A percentile compares a stretch with the other conserved stretches of the same genome.
phyloP scores from a whole-genome alignment of 2,329 filamentous ascomycete genomes.

The Daldinia eschscholtzii region DNA sequence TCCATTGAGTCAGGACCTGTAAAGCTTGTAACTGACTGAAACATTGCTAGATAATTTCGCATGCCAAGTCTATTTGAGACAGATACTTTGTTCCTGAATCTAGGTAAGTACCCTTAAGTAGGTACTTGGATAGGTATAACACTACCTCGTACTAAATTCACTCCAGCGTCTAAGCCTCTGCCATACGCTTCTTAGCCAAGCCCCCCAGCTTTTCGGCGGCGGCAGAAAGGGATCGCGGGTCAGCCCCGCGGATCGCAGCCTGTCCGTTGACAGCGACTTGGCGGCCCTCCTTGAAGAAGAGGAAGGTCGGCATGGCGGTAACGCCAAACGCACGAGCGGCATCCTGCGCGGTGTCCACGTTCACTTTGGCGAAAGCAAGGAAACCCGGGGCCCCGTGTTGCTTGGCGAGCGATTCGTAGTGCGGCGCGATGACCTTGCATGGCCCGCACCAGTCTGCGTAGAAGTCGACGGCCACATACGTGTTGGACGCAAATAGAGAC shows the following conservation, averaged over 20 bases:
- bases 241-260: constrained; percentile 55
- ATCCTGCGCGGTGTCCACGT: constrained; percentile 67
- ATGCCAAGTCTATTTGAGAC: background rate
- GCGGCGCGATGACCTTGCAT: constrained; percentile 70
- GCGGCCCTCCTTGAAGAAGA: constrained; percentile 69
- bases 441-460: constrained; percentile 72
- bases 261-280: constrained; percentile 58
- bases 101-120: background rate
- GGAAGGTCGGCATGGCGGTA: constrained; percentile 70
- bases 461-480: constrained; percentile 69
- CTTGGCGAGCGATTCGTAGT: constrained; percentile 63
- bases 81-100: background rate
- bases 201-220: constrained; percentile 55
- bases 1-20: background rate
- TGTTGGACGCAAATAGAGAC: constrained; percentile 60
- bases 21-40: background rate
- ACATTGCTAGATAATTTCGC: background rate
- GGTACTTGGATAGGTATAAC: background rate
- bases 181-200: constrained; percentile 54
- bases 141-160: background rate
- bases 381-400: constrained; percentile 56
- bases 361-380: constrained; percentile 69
- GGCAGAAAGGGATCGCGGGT: constrained; percentile 49
- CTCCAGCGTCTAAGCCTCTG: constrained; percentile 11
- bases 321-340: constrained; percentile 64